phyloP scores from a whole-genome alignment of 768 basidiomycete genomes.

The Phanerochaete carnosa region DNA sequence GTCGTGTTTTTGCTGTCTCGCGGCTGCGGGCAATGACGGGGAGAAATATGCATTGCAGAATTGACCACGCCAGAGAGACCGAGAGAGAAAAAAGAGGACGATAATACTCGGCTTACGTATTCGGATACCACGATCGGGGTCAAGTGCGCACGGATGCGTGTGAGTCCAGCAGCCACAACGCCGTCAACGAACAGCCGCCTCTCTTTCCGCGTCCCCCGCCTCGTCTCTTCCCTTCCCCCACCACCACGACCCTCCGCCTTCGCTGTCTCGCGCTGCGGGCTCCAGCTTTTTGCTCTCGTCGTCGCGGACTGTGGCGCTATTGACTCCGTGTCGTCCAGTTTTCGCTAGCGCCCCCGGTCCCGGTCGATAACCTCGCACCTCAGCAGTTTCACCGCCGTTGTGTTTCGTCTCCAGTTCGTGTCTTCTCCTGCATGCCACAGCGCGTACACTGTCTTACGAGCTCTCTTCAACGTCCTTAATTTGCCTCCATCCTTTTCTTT shows the following conservation, averaged over 20 bases:
- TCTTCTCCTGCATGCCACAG: background rate
- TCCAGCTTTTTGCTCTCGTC: background rate
- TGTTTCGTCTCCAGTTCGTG: background rate
- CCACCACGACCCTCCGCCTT: background rate
- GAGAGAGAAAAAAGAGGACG: background rate
- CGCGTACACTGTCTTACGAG: background rate
- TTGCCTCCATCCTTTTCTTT: background rate
- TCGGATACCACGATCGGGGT: constrained; percentile 9
- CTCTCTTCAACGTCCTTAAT: background rate
- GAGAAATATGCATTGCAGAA: background rate
- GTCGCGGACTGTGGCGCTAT: constrained; percentile 4
- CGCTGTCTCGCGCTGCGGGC: background rate
- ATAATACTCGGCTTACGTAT: background rate
- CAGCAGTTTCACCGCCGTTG: constrained; percentile 1
- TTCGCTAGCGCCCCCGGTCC: background rate
- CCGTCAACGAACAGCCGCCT: constrained; percentile 10
- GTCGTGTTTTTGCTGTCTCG: background rate
- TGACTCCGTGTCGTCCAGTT: constrained; percentile 9
- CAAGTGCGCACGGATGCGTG: constrained; percentile 9
- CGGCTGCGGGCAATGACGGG: background rate
- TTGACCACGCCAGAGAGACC: background rate
- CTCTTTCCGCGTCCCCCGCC: constrained; percentile 3
- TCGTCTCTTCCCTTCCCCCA: constrained; percentile 4
- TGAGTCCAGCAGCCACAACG: constrained; percentile 11
- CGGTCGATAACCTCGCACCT: background rate